Conservation (phyloP, 495 filamentous ascomycete genomes). For the Podospora conica region DNA sequence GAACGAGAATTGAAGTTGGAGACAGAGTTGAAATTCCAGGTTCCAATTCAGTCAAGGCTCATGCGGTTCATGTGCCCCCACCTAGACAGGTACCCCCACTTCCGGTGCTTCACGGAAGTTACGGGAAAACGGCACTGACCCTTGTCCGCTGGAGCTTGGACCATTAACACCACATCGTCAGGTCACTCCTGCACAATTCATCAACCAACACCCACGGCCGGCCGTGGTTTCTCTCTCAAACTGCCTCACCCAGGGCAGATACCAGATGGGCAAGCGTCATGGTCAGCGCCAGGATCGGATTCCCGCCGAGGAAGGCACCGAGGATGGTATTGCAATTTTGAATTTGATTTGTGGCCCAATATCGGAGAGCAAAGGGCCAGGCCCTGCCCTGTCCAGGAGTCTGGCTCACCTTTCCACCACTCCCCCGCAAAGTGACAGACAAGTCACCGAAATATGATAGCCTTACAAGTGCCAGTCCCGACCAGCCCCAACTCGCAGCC, state of each 20-base stretch:
- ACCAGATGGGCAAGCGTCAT: neutral
- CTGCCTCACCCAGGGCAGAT: neutral
- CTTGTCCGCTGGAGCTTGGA: neutral
- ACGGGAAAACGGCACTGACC: neutral
- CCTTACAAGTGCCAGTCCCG: neutral
- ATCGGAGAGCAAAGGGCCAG: neutral
- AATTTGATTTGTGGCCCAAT: neutral
- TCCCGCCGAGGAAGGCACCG: too few relatives aligned
- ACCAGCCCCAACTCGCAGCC: too few relatives aligned
- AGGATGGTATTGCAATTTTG: neutral
- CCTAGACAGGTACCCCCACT: neutral
- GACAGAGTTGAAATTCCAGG: neutral
- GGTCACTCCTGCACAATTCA: neutral
- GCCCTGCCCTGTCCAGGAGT: neutral
- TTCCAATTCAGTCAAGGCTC: too few relatives aligned
- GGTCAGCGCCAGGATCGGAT: neutral
- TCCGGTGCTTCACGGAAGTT: neutral
- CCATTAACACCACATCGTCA: neutral
- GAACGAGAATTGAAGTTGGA: neutral
- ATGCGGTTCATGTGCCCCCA: neutral
- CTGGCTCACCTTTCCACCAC: neutral
- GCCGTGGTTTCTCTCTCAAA: neutral
- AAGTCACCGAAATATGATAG: too few relatives aligned
- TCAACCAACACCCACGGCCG: neutral
- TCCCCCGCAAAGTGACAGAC: neutral